Percentiles rank a stretch among this genome's conserved stretches.
Conservation (phyloP, 2,329 filamentous ascomycete species). For the Diaporthe sp. region DNA sequence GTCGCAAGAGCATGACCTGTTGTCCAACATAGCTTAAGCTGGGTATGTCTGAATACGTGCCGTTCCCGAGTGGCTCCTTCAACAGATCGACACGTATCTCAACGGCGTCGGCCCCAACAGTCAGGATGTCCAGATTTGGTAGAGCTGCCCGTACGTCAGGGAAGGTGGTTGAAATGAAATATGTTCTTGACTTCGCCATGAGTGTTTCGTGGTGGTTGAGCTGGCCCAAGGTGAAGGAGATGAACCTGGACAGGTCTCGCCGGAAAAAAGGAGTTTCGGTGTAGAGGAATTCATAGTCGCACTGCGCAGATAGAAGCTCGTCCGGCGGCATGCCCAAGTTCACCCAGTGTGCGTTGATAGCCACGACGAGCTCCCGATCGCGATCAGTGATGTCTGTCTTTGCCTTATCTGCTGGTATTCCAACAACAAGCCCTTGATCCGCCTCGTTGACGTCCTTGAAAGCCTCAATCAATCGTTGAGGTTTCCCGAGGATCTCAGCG, state of each 20-base stretch:
- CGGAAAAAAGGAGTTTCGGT: constrained; percentile 77
- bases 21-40: constrained; percentile 87
- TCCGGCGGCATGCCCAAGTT: constrained; percentile 78
- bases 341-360: constrained; percentile 82
- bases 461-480: constrained; percentile 68
- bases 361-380: constrained; percentile 68
- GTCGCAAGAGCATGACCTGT: constrained; percentile 84
- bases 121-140: constrained; percentile 87
- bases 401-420: constrained; percentile 68
- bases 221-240: constrained; percentile 83
- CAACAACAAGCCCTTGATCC: constrained; percentile 74
- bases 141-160: constrained; percentile 85
- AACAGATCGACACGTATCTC: constrained; percentile 87
- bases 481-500: constrained; percentile 82
- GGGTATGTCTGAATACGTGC: constrained; percentile 72
- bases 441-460: constrained; percentile 64
- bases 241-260: constrained; percentile 80
- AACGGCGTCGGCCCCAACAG: constrained; percentile 86
- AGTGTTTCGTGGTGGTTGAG: constrained; percentile 81
- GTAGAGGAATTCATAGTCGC: constrained; percentile 90
- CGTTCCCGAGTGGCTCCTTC: constrained; percentile 74
- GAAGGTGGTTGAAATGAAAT: constrained; percentile 89
- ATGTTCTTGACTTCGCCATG: constrained; percentile 81
- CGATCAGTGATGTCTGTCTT: constrained; percentile 67
- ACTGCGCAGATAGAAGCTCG: constrained; percentile 70